phyloP scores from a whole-genome alignment of 2,329 filamentous ascomycete genomes.

The Neofusicoccum umdonicola region DNA sequence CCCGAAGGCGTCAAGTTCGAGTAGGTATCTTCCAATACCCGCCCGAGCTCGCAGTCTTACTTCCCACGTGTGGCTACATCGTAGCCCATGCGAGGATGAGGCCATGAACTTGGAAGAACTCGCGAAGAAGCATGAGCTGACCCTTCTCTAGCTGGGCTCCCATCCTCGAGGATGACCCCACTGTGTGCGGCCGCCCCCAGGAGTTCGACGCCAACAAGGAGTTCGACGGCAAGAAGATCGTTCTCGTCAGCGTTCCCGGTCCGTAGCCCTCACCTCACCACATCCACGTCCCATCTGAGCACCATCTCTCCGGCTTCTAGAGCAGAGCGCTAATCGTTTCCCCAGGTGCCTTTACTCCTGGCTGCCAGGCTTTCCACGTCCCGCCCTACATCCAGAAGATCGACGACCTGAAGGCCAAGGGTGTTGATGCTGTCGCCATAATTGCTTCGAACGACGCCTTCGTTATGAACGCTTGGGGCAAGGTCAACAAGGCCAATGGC shows the following conservation, averaged over 20 bases:
- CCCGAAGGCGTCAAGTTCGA: slow-evolving; percentile 76
- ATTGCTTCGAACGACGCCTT: slow-evolving; percentile 82
- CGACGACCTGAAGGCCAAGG: slow-evolving; percentile 70
- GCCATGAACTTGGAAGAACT: background rate
- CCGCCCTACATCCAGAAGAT: slow-evolving; percentile 75
- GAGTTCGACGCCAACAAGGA: slow-evolving; percentile 78
- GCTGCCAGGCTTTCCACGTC: slow-evolving; percentile 78
- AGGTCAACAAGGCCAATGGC: slow-evolving; percentile 76
- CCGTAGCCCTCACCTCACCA: slow-evolving; percentile 20
- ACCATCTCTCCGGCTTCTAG: background rate
- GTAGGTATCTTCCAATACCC: slow-evolving; percentile 44
- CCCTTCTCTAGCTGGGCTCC: slow-evolving; percentile 65
- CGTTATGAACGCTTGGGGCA: slow-evolving; percentile 87
- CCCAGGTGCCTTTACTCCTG: slow-evolving; percentile 77
- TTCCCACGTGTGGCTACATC: too few relatives aligned
- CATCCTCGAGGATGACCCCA: slow-evolving; percentile 69
- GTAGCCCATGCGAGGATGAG: background rate
- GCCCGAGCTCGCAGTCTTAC: background rate
- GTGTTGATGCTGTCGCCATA: slow-evolving; percentile 77
- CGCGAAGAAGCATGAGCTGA: background rate
- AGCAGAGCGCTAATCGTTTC: background rate
- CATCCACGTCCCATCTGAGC: background rate
- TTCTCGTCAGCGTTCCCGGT: slow-evolving; percentile 67
- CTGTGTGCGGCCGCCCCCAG: slow-evolving; percentile 73
- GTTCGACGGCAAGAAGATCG: slow-evolving; percentile 68